A percentile compares a stretch with the other conserved stretches of the same genome.
Evolutionary conservation across 441 rosid genomes (phyloP).

Genomic region (Bruguiera hainesii): DNA sequence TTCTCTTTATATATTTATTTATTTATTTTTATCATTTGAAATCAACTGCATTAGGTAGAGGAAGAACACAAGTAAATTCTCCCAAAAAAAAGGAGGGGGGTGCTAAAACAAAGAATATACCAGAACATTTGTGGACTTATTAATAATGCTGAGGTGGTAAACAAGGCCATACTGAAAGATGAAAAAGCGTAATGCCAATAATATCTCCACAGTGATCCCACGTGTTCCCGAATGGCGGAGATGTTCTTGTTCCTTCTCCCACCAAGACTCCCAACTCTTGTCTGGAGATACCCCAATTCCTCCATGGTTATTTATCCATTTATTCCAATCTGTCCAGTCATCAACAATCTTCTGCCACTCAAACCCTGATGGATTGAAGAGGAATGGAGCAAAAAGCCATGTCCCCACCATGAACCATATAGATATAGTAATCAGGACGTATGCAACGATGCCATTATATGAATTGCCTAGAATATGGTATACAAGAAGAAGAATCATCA

Average conservation of each 20-base stretch:
- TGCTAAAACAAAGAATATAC: constrained; percentile 33
- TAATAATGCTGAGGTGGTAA: constrained; percentile 66
- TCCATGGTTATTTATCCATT: constrained; percentile 90
- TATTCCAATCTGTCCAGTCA: constrained; percentile 95
- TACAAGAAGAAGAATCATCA: constrained; percentile 72
- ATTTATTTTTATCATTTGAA: background rate
- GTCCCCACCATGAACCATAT: constrained; percentile 93
- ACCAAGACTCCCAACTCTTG: constrained; percentile 99
- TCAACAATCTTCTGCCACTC: constrained; percentile 87
- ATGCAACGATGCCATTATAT: constrained; percentile 58
- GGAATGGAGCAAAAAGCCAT: constrained; percentile 93
- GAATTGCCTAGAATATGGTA: constrained; percentile 64
- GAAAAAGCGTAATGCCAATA: constrained; percentile 79
- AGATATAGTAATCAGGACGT: constrained; percentile 65
- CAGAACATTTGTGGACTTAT: constrained; percentile 52
- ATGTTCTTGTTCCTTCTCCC: constrained; percentile 99
- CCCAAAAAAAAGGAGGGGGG: background rate
- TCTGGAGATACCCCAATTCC: constrained; percentile 96
- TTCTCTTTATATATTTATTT: too few species aligned
- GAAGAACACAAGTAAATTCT: background rate
- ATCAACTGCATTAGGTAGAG: constrained; percentile 18
- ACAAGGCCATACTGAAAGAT: constrained; percentile 97
- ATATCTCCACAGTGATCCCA: constrained; percentile 83
- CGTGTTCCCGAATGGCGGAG: constrained; percentile 82
- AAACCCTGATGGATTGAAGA: constrained; percentile 96